Evolutionary conservation across 2,329 filamentous ascomycete species (phyloP).

Genomic region (Trichoderma breve): DNA sequence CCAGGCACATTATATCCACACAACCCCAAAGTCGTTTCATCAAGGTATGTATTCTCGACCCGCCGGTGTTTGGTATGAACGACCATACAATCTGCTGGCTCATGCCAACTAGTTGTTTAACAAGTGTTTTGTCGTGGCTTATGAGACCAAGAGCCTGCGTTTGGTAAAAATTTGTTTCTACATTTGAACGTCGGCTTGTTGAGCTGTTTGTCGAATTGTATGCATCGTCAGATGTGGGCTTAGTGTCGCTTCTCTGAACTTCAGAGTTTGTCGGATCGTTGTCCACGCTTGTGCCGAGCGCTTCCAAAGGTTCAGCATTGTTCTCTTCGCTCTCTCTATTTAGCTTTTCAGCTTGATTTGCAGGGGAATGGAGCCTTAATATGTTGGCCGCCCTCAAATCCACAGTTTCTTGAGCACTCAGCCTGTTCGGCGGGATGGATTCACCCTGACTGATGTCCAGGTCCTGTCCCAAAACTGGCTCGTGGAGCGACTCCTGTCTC

Average conservation of each 20-base stretch:
- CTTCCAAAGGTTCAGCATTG: background rate
- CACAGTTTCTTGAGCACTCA: background rate
- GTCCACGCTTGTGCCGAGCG: background rate
- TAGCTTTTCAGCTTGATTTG: background rate
- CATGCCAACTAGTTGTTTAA: background rate
- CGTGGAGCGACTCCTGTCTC: background rate
- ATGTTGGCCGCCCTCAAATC: background rate
- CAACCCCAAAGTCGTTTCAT: slow-evolving; percentile 4
- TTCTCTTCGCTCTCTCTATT: background rate
- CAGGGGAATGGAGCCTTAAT: background rate
- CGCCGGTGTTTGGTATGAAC: background rate
- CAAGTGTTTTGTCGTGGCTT: background rate
- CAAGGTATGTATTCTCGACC: background rate
- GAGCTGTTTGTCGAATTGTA: background rate
- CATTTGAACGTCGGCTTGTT: background rate
- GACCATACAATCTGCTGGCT: slow-evolving; percentile 6
- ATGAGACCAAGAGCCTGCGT: background rate
- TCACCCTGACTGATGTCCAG: background rate
- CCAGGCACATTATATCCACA: slow-evolving; percentile 2
- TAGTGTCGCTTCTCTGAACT: background rate
- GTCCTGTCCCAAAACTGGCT: background rate
- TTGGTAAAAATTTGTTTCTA: background rate
- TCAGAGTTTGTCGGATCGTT: background rate
- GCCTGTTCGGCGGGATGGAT: background rate
- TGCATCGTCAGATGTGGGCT: background rate